These are phyloP conservation scores for Sisymbrium altissimum DNA, from an alignment of 345 rosid genomes.

Conservation along the genomic window DNA sequence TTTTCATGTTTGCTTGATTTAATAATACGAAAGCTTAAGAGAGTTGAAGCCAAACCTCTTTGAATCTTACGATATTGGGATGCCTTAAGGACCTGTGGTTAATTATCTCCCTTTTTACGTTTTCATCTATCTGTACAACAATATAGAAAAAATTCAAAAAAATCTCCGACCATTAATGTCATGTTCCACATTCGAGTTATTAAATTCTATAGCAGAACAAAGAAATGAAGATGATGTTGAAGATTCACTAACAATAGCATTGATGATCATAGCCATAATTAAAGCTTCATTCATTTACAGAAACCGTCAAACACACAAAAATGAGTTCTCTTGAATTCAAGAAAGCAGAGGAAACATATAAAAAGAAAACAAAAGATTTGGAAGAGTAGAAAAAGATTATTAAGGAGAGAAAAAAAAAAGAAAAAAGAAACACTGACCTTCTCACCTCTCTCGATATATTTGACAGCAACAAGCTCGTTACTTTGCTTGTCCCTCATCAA, in stretches of 20 bases:
- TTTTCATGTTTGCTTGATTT: not conserved
- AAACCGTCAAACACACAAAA: not conserved
- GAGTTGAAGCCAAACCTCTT: conserved; percentile 56
- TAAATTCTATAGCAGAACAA: not conserved
- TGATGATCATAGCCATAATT: not conserved
- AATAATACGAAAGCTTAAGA: not conserved
- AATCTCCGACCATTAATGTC: too few species aligned
- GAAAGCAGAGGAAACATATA: not conserved
- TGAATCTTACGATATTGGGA: conserved; percentile 90
- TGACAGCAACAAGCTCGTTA: conserved; percentile 86
- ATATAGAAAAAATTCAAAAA: not conserved
- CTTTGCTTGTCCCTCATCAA: conserved; percentile 77
- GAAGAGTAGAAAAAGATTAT: too few species aligned
- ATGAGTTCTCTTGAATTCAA: not conserved
- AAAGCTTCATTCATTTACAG: not conserved
- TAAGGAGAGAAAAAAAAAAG: too few species aligned
- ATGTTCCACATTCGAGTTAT: not conserved
- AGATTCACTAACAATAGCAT: too few species aligned
- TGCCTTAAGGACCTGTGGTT: conserved; percentile 86
- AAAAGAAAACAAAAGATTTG: too few species aligned
- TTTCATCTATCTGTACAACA: conserved; percentile 79
- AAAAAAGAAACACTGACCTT: conserved; percentile 51
- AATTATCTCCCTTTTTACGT: conserved; percentile 93
- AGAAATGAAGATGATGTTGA: not conserved
- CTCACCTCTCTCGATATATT: conserved; percentile 88